phyloP scores from a whole-genome alignment of 768 basidiomycete species.

The Amyloporia xantha region DNA sequence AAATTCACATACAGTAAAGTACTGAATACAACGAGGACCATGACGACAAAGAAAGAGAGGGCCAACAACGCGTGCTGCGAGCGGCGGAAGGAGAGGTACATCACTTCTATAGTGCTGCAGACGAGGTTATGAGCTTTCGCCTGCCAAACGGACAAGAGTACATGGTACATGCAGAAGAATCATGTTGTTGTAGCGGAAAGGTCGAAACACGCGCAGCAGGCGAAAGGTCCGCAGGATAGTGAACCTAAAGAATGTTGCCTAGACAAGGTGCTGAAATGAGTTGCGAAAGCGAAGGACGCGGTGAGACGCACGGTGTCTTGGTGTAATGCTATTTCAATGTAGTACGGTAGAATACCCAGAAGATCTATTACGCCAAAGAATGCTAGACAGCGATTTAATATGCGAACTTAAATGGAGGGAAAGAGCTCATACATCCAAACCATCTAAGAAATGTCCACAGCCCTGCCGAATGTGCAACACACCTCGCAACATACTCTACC shows the following conservation, averaged over 20 bases:
- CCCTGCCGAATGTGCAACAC: slow-evolving; percentile 67
- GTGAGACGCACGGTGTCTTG: slow-evolving; percentile 70
- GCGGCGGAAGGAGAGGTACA: slow-evolving; percentile 82
- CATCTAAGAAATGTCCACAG: slow-evolving; percentile 58
- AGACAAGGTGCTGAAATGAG: slow-evolving; percentile 4
- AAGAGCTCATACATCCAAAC: slow-evolving; percentile 51
- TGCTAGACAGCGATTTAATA: slow-evolving; percentile 37
- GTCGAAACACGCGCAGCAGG: slow-evolving; percentile 80
- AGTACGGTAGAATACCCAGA: slow-evolving; percentile 82
- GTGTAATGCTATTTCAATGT: slow-evolving; percentile 74
- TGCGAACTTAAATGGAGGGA: background rate
- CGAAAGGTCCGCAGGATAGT: slow-evolving; percentile 89
- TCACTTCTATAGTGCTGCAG: slow-evolving; percentile 78
- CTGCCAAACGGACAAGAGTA: background rate
- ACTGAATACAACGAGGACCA: slow-evolving; percentile 83
- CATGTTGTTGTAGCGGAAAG: slow-evolving; percentile 80
- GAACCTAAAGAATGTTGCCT: slow-evolving; percentile 86
- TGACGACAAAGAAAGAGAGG: slow-evolving; percentile 81
- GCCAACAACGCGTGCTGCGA: slow-evolving; percentile 85
- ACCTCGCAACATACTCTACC: slow-evolving; percentile 70
- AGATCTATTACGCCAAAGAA: slow-evolving; percentile 86
- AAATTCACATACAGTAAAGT: slow-evolving; percentile 77
- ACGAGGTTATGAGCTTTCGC: background rate
- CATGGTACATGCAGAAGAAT: slow-evolving; percentile 60
- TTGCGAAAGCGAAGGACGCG: background rate